These are phyloP conservation scores for Leptodontidium sp. DNA, from an alignment of 2,329 filamentous ascomycete genomes.

Conservation along the genomic window DNA sequence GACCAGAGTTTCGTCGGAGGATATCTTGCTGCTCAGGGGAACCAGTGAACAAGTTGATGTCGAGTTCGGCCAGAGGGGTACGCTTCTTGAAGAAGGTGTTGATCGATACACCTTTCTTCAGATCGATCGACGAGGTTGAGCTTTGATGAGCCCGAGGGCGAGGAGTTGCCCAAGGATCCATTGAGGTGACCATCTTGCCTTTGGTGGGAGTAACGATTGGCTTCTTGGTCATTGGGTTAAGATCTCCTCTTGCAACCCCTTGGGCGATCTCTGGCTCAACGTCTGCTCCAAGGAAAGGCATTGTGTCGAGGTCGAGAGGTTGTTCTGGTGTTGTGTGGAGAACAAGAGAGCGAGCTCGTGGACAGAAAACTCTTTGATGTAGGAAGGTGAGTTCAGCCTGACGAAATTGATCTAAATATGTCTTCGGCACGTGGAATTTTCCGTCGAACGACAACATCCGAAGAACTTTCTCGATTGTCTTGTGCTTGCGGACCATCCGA, in stretches of 20 bases:
- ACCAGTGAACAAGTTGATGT: constrained; percentile 72
- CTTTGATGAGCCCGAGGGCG: constrained; percentile 25
- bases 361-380: constrained; percentile 94
- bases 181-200: constrained; percentile 35
- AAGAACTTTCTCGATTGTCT: constrained; percentile 82
- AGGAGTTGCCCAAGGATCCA: constrained; percentile 32
- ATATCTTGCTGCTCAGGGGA: constrained; percentile 70
- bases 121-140: constrained; percentile 52
- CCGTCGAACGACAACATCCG: constrained; percentile 89
- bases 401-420: constrained; percentile 82
- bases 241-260: constrained; percentile 79
- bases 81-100: constrained; percentile 72
- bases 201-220: constrained; percentile 48
- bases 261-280: constrained; percentile 74
- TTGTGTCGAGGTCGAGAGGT: constrained; percentile 69
- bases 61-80: constrained; percentile 70
- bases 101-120: constrained; percentile 69
- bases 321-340: constrained; percentile 74
- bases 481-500: constrained; percentile 88
- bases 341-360: constrained; percentile 73
- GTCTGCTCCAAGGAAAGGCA: constrained; percentile 82
- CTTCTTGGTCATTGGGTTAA: constrained; percentile 90
- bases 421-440: constrained; percentile 79
- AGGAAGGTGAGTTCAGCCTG: constrained; percentile 93
- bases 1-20: constrained; percentile 60